A percentile compares a stretch with the other conserved stretches of the same genome.
phyloP scores from a whole-genome alignment of 2,329 filamentous ascomycete genomes.

The Fusarium clavum region DNA sequence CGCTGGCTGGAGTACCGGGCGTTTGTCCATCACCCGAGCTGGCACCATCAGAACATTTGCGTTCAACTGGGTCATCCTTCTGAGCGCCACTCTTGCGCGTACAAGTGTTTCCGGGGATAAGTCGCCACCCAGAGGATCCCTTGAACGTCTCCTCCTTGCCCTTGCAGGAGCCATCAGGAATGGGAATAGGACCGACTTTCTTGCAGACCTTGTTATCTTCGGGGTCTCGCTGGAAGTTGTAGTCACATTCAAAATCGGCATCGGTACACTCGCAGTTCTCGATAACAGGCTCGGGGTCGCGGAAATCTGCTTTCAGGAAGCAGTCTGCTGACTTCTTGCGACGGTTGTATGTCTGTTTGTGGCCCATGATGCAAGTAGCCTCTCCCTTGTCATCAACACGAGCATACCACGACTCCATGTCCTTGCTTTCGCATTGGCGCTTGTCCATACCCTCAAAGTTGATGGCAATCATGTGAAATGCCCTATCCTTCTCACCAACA shows the following conservation, averaged over 20 bases:
- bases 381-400: conserved; percentile 83
- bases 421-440: conserved; percentile 78
- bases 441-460: conserved; percentile 88
- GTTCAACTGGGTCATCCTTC: conserved; percentile 78
- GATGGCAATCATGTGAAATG: conserved; percentile 77
- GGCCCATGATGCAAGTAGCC: conserved; percentile 93
- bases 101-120: conserved; percentile 87
- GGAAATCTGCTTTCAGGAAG: conserved; percentile 87
- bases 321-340: conserved; percentile 90
- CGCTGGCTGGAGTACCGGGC: conserved; percentile 67
- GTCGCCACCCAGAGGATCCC: conserved; percentile 89
- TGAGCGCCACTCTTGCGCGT: conserved; percentile 69
- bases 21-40: conserved; percentile 49
- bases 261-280: conserved; percentile 84
- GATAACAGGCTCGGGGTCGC: conserved; percentile 76
- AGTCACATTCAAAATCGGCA: conserved; percentile 95
- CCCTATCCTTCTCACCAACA: conserved; percentile 69
- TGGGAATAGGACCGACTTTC: conserved; percentile 68
- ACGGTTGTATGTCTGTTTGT: conserved; percentile 86
- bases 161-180: conserved; percentile 80
- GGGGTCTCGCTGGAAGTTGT: conserved; percentile 79
- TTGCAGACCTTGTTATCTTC: conserved; percentile 77
- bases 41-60: conserved; percentile 76
- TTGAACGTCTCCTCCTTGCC: conserved; percentile 76
- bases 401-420: conserved; percentile 91